phyloP scores from a whole-genome alignment of 2,329 filamentous ascomycete genomes.

The Lecanicillium sp. region DNA sequence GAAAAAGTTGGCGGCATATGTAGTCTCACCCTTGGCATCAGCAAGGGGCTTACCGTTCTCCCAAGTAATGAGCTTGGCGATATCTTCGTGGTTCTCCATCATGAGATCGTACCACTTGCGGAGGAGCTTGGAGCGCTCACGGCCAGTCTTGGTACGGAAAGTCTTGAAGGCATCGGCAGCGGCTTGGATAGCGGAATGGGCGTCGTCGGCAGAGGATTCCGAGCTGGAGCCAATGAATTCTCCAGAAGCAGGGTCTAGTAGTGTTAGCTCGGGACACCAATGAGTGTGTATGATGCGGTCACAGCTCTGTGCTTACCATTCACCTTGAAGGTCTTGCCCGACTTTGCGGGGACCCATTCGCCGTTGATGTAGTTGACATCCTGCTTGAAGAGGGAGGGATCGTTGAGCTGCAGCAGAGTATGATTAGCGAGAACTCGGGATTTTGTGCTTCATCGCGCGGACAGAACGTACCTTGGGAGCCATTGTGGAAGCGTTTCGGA shows the following conservation, averaged over 20 bases:
- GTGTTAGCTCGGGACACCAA: too few species aligned
- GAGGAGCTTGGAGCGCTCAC: constrained; percentile 65
- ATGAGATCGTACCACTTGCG: constrained; percentile 77
- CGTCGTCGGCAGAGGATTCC: constrained; percentile 74
- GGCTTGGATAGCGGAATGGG: constrained; percentile 73
- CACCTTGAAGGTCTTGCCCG: constrained; percentile 87
- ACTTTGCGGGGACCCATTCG: constrained; percentile 79
- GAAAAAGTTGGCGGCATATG: constrained; percentile 67
- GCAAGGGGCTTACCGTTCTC: constrained; percentile 82
- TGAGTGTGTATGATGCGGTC: too few species aligned
- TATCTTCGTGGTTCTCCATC: constrained; percentile 68
- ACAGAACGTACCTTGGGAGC: constrained; percentile 30
- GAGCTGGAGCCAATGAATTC: constrained; percentile 74
- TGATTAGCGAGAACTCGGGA: not conserved
- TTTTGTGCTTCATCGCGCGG: not conserved
- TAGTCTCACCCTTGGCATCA: constrained; percentile 64
- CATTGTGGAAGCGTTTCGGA: constrained; percentile 38
- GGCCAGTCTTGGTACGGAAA: constrained; percentile 64
- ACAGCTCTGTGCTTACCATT: constrained; percentile 38
- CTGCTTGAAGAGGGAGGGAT: constrained; percentile 75
- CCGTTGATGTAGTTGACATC: constrained; percentile 82
- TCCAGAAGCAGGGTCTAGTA: constrained; percentile 70
- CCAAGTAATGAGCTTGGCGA: constrained; percentile 77
- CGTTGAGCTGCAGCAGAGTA: constrained; percentile 51
- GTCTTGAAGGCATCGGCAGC: constrained; percentile 66